Evolutionary conservation across 345 rosid species (phyloP).

Genomic region (Pugionium cornutum): DNA sequence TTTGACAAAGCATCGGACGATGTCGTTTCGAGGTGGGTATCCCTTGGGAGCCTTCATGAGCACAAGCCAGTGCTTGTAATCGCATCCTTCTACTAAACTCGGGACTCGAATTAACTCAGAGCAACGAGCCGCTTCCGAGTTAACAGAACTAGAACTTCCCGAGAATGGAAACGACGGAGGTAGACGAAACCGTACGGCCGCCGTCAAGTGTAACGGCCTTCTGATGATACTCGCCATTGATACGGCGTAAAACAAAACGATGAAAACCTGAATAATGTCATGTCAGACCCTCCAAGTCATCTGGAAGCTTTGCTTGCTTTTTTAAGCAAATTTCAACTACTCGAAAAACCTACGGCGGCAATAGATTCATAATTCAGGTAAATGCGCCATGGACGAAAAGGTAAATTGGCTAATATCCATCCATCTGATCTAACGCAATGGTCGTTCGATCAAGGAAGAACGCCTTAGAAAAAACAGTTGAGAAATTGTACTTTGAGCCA

Average conservation of each 20-base stretch:
- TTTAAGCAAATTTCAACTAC: too few relatives aligned
- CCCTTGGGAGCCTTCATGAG: slow-evolving; percentile 51
- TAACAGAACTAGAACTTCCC: slow-evolving; percentile 19
- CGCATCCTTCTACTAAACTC: slow-evolving; percentile 48
- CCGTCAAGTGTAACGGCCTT: slow-evolving; percentile 33
- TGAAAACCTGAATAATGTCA: background rate
- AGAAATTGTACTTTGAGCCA: too few relatives aligned
- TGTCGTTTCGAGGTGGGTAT: slow-evolving; percentile 49
- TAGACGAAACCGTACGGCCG: slow-evolving; percentile 17
- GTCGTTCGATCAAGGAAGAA: too few relatives aligned
- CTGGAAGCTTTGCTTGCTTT: too few relatives aligned
- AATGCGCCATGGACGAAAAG: too few relatives aligned
- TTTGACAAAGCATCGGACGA: slow-evolving; percentile 40
- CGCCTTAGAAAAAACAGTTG: too few relatives aligned
- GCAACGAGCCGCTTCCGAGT: slow-evolving; percentile 28
- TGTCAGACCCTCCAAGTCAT: too few relatives aligned
- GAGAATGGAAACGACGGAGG: slow-evolving; percentile 26
- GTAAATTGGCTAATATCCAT: too few relatives aligned
- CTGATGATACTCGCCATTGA: slow-evolving; percentile 33
- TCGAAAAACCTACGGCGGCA: too few relatives aligned
- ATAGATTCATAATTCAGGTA: too few relatives aligned
- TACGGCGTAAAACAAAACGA: background rate
- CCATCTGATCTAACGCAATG: too few relatives aligned
- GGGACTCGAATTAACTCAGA: slow-evolving; percentile 37
- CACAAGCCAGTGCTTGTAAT: slow-evolving; percentile 51